Evolutionary conservation across 2,329 filamentous ascomycete genomes (phyloP), one percentile per base, ranked within the genome.

Genomic region (Cordyceps cicadae): DNA sequence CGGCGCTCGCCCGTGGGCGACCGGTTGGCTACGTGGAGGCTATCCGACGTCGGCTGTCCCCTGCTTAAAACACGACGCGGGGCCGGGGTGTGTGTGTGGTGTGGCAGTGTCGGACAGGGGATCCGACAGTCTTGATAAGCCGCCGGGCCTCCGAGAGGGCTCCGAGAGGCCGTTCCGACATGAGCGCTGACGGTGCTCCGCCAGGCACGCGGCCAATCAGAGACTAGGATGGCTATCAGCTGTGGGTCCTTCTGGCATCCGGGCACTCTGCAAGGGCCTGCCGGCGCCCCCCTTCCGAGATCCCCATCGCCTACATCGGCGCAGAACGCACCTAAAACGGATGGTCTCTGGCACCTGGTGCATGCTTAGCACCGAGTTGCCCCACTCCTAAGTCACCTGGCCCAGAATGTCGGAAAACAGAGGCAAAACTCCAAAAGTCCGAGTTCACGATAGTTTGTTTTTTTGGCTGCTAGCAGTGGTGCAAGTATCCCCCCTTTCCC

Each of bases 1-100:
- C 94, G 39, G 85, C 85, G 58, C 78, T 87, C 62, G 75, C 84
- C 57, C 87, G 85, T 70, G 91, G 90, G 59, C 86, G 89, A 67
- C 83, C 80, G 59, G 83, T 92, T 39, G 84, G 85, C 21, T 96
- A 95, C 71, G 76, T 95, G 63, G 86, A 90, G 62, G 89, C 85
- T 66, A 67, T 87, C 58, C 76, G 81, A 65, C 77, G 79, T 63
- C 77, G 77, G 53, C 69, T 77, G 56, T 52, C 62, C 55, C 11
- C 32, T 43, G 21, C 34, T 34, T 45, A 51, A 11, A 37, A 37
- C 7, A 29, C 19, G 51, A 54, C 29, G 32, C 24, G 32, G 9
- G 32, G 19, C 12, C 26, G 5, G 26, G 21, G 43, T 14, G 21
- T 34, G 49, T 24, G 45, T 37, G 34, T 8, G 9, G 34, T 37